Percentiles rank a stretch among this genome's conserved stretches.
phyloP scores from a whole-genome alignment of 495 filamentous ascomycete genomes.

The Xylaria bambusicola region DNA sequence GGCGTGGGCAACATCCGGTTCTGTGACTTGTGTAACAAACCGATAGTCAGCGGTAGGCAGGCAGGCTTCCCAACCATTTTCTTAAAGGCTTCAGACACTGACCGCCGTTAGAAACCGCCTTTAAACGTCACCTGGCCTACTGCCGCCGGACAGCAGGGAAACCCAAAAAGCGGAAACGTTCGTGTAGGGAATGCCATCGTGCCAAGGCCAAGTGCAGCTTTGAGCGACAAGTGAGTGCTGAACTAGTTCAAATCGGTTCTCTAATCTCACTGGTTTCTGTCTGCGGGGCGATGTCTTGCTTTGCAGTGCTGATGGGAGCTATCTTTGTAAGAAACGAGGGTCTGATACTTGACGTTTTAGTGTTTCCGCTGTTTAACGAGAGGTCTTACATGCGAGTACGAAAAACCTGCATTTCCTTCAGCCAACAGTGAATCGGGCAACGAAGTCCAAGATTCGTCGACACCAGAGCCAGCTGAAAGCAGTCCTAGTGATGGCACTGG shows the following conservation, averaged over 20 bases:
- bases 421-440: background rate
- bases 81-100: background rate
- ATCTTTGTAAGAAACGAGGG: background rate
- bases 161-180: conserved; percentile 27
- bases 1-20: conserved; percentile 16
- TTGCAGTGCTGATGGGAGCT: background rate
- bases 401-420: conserved; percentile 1
- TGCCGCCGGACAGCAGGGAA: conserved; percentile 25
- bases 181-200: conserved; percentile 31
- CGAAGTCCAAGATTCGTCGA: background rate
- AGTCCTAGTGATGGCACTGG: background rate
- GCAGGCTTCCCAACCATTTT: conserved; percentile 16
- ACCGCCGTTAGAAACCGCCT: conserved; percentile 26
- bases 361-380: conserved; percentile 23
- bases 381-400: conserved; percentile 26
- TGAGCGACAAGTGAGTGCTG: conserved; percentile 19
- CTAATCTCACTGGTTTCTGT: background rate
- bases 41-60: conserved; percentile 28
- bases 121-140: conserved; percentile 27
- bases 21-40: conserved; percentile 28
- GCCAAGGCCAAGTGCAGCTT: conserved; percentile 35
- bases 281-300: background rate
- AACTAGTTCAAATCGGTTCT: background rate
- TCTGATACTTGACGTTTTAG: conserved; percentile 6
- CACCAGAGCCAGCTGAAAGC: background rate